Evolutionary conservation across 371 early-diverging fungal species (phyloP).

Genomic region (Mortierella sp.): DNA sequence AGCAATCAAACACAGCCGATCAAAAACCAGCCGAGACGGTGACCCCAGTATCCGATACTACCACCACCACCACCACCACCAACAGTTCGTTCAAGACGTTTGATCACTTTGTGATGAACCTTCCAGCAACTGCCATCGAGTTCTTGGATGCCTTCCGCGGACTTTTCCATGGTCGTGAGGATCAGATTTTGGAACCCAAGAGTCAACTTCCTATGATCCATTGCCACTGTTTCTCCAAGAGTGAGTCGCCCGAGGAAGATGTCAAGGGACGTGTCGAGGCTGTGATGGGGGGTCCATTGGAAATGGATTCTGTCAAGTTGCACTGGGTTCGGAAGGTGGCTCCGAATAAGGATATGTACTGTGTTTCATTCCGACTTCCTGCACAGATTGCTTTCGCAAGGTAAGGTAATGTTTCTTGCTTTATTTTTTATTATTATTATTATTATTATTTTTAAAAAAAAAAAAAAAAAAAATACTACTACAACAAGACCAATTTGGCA

Average conservation of each 20-base stretch:
- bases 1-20: constrained; percentile 1
- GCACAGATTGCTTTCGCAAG: constrained; percentile 57
- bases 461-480: too few species aligned
- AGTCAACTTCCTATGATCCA: constrained; percentile 86
- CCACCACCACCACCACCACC: constrained; percentile 8
- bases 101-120: constrained; percentile 97
- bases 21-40: constrained; percentile 15
- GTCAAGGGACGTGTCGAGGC: constrained; percentile 71
- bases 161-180: constrained; percentile 65
- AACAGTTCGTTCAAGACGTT: constrained; percentile 71
- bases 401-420: constrained; percentile 39
- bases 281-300: constrained; percentile 60
- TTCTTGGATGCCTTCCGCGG: constrained; percentile 89
- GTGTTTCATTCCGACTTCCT: constrained; percentile 85
- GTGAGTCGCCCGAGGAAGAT: constrained; percentile 76
- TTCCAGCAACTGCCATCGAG: constrained; percentile 96
- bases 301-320: constrained; percentile 59
- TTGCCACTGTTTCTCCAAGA: constrained; percentile 94
- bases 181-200: constrained; percentile 51
- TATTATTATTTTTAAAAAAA: background rate
- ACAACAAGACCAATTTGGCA: too few species aligned
- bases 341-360: constrained; percentile 98
- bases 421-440: background rate
- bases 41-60: constrained; percentile 1
- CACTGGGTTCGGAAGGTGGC: constrained; percentile 94